Percentiles rank a stretch among this genome's conserved stretches.
Evolutionary conservation across 1,139 yeast species (phyloP).

Genomic region (Lodderomyces metapsilosis): DNA sequence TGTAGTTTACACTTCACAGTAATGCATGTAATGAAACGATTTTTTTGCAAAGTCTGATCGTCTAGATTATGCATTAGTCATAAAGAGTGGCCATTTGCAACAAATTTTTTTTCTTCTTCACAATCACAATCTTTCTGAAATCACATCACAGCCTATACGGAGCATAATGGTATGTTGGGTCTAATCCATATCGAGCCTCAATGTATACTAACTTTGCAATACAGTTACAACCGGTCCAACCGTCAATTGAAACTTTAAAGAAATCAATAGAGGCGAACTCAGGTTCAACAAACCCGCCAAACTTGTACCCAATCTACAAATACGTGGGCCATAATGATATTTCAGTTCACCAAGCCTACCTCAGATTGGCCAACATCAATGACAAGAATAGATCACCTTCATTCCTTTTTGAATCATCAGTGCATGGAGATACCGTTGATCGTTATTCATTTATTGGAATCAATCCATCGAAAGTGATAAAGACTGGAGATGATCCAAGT

Average conservation of each 20-base stretch:
- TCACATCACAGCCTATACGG: neutral
- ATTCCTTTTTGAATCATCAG: conserved; percentile 83
- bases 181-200: neutral
- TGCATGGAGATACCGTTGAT: conserved; percentile 84
- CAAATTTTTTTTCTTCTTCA: neutral
- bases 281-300: conserved; percentile 31
- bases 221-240: conserved; percentile 47
- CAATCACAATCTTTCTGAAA: neutral
- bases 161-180: conserved; percentile 3
- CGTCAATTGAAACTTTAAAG: conserved; percentile 52
- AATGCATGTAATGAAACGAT: too few relatives aligned
- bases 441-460: conserved; percentile 90
- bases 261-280: conserved; percentile 43
- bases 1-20: too few relatives aligned
- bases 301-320: conserved; percentile 78
- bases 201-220: conserved; percentile 6
- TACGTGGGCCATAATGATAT: conserved; percentile 73
- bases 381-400: conserved; percentile 60
- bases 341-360: conserved; percentile 87
- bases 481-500: conserved; percentile 60
- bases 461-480: conserved; percentile 75
- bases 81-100: neutral
- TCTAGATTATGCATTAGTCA: conserved; percentile 1
- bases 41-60: neutral
- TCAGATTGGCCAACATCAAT: conserved; percentile 76